Base-by-base conservation (phyloP, 805 yeast species). In the Teunomyces aglyptinius region DNA sequence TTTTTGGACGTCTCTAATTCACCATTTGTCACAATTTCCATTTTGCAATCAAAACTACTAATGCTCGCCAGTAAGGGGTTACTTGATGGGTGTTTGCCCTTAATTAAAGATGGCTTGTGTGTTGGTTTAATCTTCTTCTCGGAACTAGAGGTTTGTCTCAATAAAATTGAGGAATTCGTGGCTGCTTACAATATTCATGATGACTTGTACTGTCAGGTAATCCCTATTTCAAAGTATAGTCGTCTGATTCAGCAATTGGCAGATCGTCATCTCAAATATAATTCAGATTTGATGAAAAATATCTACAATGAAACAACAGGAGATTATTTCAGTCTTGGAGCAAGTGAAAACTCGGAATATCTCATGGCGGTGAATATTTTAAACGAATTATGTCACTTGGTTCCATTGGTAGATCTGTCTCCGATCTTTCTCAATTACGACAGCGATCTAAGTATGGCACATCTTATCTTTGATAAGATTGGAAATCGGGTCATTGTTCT, bases 61-160 rank as follows among this genome's bases (percentile, higher is more conserved):
- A 44, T 60, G 6, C 59, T 77, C n/a, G 80, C 76, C 33, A 53
- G 57, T 15, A 63, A 65, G 12, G 71, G 74, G 3, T 64, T 77
- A 41, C 56, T 77, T 18, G 85, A 80, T 58, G 83, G 82, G 0
- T 77, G 81, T 51, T 55, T 80, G 18, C 78, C 83, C 1, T 59
- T 80, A 5, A 55, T 77, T n/a, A 64, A 66, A 39, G 58, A 62
- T 35, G 44, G 49, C 49, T 57, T 44, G 32, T 68, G 60, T 53
- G 70, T 75, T 13, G 85, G 84, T 0, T 47, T 77, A 4, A 49
- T 80, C 4, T 73, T 77, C 27, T 78, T 73, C 22, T 75, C 82
- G 0, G 80, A 77, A 41, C 63, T 80, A 46, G 83, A 80, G 48
- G 67, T 70, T 48, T 73, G 75, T n/a, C 57, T 80, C 24, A 84